Evolutionary conservation across 768 basidiomycete genomes (phyloP).

Genomic region (Rhizopogon sp.): DNA sequence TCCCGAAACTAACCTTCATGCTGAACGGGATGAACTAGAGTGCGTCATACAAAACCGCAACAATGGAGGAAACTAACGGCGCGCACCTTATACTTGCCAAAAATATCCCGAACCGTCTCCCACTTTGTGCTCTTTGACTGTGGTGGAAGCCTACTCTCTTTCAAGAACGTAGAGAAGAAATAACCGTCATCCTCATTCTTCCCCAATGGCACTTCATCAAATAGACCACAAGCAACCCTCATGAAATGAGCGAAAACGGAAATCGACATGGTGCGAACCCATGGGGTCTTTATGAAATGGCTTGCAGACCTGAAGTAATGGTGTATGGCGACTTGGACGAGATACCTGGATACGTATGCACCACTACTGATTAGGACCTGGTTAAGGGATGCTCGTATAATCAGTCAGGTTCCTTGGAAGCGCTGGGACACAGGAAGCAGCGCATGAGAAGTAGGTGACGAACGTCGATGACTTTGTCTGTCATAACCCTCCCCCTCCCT

Average conservation of each 20-base stretch:
- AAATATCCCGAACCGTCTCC: slow-evolving; percentile 60
- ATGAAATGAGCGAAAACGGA: slow-evolving; percentile 62
- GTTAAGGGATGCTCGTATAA: slow-evolving; percentile 19
- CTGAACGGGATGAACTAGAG: slow-evolving; percentile 74
- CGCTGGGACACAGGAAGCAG: slow-evolving; percentile 18
- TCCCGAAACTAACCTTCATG: slow-evolving; percentile 44
- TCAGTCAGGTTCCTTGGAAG: slow-evolving; percentile 8
- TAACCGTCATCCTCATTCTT: slow-evolving; percentile 77
- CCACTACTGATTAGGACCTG: slow-evolving; percentile 73
- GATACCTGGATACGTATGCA: slow-evolving; percentile 74
- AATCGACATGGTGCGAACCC: slow-evolving; percentile 64
- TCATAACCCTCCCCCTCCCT: slow-evolving; percentile 62
- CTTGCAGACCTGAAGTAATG: slow-evolving; percentile 71
- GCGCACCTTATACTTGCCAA: slow-evolving; percentile 64
- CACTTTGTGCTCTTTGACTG: slow-evolving; percentile 53
- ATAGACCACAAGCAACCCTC: slow-evolving; percentile 48
- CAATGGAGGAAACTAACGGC: slow-evolving; percentile 2
- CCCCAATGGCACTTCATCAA: slow-evolving; percentile 61
- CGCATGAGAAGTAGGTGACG: slow-evolving; percentile 24
- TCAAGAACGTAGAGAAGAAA: slow-evolving; percentile 59
- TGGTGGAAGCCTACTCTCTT: slow-evolving; percentile 63
- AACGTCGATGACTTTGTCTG: slow-evolving; percentile 65
- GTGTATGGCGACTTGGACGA: slow-evolving; percentile 72
- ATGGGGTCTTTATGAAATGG: slow-evolving; percentile 70
- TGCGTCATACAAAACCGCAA: slow-evolving; percentile 11